phyloP scores from a whole-genome alignment of 495 filamentous ascomycete genomes.

The Neurospora sp. region DNA sequence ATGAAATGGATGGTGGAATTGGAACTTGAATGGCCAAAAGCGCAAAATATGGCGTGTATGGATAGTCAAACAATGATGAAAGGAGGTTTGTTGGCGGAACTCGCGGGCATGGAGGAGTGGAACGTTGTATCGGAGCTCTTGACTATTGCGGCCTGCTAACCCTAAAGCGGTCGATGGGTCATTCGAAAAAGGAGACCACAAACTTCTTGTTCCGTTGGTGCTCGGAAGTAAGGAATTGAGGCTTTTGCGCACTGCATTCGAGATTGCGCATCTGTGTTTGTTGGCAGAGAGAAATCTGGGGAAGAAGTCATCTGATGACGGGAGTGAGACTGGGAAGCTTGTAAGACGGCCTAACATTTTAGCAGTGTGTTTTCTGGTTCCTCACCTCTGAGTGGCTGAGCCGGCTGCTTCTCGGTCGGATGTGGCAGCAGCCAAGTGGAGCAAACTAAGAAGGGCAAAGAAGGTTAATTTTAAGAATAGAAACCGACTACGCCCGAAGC shows the following conservation, averaged over 20 bases:
- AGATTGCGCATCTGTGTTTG: not conserved
- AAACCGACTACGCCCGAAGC: constrained; percentile 12
- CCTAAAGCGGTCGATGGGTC: not conserved
- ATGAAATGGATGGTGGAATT: not conserved
- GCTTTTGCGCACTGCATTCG: not conserved
- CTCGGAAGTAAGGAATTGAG: not conserved
- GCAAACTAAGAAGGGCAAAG: constrained; percentile 4
- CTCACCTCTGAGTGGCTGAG: constrained; percentile 3
- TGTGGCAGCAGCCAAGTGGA: constrained; percentile 3
- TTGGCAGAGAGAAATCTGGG: not conserved
- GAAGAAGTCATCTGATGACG: not conserved
- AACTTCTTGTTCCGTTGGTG: not conserved
- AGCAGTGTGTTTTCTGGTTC: not conserved
- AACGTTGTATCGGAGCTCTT: not conserved
- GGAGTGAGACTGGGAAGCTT: not conserved
- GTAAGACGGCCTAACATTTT: not conserved
- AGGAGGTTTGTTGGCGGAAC: not conserved
- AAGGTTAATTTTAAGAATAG: constrained; percentile 26
- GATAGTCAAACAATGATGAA: not conserved
- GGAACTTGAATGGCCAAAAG: not conserved
- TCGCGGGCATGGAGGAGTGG: not conserved
- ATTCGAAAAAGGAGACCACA: not conserved
- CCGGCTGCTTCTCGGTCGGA: constrained; percentile 4
- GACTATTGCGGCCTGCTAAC: not conserved
- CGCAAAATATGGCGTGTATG: not conserved